Base-by-base conservation (phyloP, 2,329 filamentous ascomycete species). In the Phyllosticta citribraziliensis region DNA sequence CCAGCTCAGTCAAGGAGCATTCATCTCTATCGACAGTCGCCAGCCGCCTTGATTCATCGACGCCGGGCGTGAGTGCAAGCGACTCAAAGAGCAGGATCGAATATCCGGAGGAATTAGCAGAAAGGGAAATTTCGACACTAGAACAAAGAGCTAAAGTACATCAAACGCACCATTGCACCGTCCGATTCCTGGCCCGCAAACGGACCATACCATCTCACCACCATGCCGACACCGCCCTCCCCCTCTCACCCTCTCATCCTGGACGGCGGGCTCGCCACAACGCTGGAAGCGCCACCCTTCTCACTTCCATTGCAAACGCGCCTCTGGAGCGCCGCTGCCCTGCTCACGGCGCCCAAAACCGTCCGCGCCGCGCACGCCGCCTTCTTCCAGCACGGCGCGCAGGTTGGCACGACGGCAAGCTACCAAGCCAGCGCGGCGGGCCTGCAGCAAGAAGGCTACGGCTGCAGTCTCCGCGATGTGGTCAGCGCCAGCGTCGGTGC, bases 181-280 rank as follows among this genome's bases (percentile, higher is more conserved):
- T n/a, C n/a, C n/a, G n/a, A n/a, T n/a, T n/a, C n/a, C n/a, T n/a
- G n/a, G n/a, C n/a, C n/a, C n/a, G n/a, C n/a, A n/a, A n/a, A n/a
- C n/a, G n/a, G n/a, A n/a, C n/a, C n/a, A n/a, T n/a, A n/a, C n/a
- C n/a, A 22, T 22, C 22, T 22, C 22, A 22, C 35, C 1, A 30
- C 14, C 55, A 57, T 57, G 55, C 56, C 56, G 4, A n/a, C 47
- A 17, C 47, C 56, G 19, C 24, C 30, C 24, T 33, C 47, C 25
- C 56, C 50, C 56, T 35, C 50, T 5, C 27, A 27, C 10, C 47
- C 56, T 25, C 56, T 79, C 40, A 66, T 78, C 55, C 66, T 80
- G 51, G 78, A 80, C 62, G 78, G 78, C 33, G 78, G 75, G 5
- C 70, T 80, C 5, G 78, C 78, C 25, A 80, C 78, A 3, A 75